Evolutionary conservation across 352 stramenopile genomes (phyloP), one percentile per base, ranked within the genome.

Genomic region (Pythium brachiatum): DNA sequence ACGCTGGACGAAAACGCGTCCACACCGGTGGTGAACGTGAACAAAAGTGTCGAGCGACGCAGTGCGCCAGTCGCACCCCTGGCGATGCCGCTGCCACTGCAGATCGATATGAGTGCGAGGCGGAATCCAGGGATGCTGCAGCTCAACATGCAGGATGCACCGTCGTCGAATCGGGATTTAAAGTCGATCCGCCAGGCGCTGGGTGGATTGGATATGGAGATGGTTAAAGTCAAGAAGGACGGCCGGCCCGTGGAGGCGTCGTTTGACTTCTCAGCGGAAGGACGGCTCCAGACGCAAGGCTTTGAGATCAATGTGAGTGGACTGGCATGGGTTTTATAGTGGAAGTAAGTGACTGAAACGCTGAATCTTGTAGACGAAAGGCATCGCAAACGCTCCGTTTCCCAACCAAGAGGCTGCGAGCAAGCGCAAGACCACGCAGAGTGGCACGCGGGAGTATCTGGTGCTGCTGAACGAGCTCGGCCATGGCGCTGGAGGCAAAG

Each of bases 401-500:
- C 64, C 72, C 26, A 63, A 76, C 25, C 44, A 75, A 53, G 55
- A 67, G 8, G 53, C 66, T 13, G 38, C 55, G 12, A 43, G 20
- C 23, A 70, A 61, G 21, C 53, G 44, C 20, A 66, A 59, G 48
- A 51, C 32, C 7, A 67, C 54, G 2, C 43, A 69, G 2, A 59
- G 84, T 21, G 76, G 76, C 34, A 89, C 83, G 2, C 83, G 79
- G 15, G 79, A 94, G 25, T 90, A 79, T 29, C 66, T 94, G 44
- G 48, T 94, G 2, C 26, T 91, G 12, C 52, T 94, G 1, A 80
- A 88, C 32, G 83, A 93, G 23, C 69, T 95, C 21, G 86, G 86
- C 0, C 83, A 92, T 60, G 91, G 91, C 41, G 91, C 91, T 11
- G 75, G 90, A 27, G 90, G 90, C 31, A 94, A 93, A 61, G 91